A percentile compares a stretch with the other conserved stretches of the same genome.
Evolutionary conservation across 305 asterid genomes (phyloP).

Genomic region (Euphrasia arctica): DNA sequence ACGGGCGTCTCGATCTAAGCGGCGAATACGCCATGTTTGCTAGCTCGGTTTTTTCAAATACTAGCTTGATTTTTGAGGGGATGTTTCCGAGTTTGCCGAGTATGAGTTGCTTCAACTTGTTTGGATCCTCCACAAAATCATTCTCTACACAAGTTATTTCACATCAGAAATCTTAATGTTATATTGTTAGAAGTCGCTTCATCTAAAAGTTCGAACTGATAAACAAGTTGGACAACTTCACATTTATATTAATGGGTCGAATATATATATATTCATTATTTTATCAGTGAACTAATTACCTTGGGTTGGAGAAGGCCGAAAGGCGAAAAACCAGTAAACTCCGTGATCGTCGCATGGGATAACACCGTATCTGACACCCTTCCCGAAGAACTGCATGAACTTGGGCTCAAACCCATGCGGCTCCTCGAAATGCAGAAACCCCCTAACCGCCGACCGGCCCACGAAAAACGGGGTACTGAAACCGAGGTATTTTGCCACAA

Average conservation of each 20-base stretch:
- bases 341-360: conserved; percentile 35
- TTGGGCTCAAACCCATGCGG: conserved; percentile 44
- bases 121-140: conserved; percentile 40
- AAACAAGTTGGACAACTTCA: too few species aligned
- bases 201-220: too few species aligned
- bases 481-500: conserved; percentile 46
- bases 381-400: conserved; percentile 32
- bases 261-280: too few species aligned
- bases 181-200: too few species aligned
- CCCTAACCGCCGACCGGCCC: conserved; percentile 40
- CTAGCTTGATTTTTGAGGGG: conserved; percentile 32
- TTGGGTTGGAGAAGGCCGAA: conserved; percentile 25
- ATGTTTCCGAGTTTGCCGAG: conserved; percentile 40
- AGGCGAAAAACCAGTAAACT: conserved; percentile 44
- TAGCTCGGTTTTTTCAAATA: conserved; percentile 39
- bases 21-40: conserved; percentile 35
- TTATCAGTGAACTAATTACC: conserved; percentile 12
- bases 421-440: conserved; percentile 27
- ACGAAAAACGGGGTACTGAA: conserved; percentile 30
- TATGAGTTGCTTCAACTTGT: conserved; percentile 49
- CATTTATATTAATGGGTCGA: too few species aligned
- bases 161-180: background rate
- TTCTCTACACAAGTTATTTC: conserved; percentile 33
- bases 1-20: conserved; percentile 51
- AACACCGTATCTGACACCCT: conserved; percentile 39